Evolutionary conservation across 139 green algal genomes (phyloP), one percentile per base, ranked within the genome.

Genomic region (Chlamydomonas applanata): DNA sequence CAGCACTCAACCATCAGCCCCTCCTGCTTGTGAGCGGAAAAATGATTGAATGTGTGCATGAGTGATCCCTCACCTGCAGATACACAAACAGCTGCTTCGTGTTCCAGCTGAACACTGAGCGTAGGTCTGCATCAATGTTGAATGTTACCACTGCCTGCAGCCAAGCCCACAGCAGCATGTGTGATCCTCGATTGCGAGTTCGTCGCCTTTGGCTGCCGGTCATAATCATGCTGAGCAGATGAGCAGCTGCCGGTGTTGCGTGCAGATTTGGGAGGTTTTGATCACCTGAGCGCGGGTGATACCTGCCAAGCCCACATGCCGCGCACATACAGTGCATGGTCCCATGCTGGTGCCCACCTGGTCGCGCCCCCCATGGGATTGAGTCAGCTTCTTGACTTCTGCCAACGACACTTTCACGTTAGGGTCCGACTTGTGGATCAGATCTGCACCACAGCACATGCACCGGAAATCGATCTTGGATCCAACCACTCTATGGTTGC

Each of bases 51-150:
- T 14, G 14, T 22, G 4, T 72, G 17, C 16, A 60, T 5, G 24
- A n/a, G n/a, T n/a, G n/a, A n/a, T n/a, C n/a, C 27, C 25, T 5
- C 7, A 85, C 79, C 27, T 79, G 83, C 13, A 93, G 71, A 65
- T 76, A 92, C 34, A 91, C 76, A 57, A 94, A 95, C 13, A 97
- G 78, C 83, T 97, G 92, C 81, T 96, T 95, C 0, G 91, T 96
- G 73, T 96, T 97, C 92, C 92, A 97, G 44, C 72, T 91, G 79
- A 96, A 97, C 13, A 83, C 79, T 44, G 78, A 88, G 25, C 80
- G 72, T 64, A 96, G 76, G 79, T 97, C 91, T 2, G 79, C 86
- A 20, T 89, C 76, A 19, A 94, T 27, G 57, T 91, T 76, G 14
- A 95, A 79, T 20, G 77, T 79, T 5, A 92, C 24, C 33, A 86